Evolutionary conservation across 2,329 filamentous ascomycete species (phyloP), one percentile per base, ranked within the genome.

Genomic region (Aciculosporium take): DNA sequence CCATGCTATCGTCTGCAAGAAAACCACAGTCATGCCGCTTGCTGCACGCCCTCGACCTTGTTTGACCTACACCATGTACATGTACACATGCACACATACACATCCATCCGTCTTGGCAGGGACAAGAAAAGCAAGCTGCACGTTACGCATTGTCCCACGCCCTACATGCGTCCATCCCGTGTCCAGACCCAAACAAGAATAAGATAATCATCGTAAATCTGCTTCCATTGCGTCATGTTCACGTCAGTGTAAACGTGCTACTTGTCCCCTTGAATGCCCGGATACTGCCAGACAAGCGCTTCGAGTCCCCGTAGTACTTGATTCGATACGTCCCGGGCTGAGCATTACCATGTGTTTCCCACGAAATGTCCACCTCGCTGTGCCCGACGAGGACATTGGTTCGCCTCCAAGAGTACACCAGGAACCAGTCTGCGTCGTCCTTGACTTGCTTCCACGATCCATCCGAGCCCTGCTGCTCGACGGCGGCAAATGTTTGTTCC

Each of bases 271-370:
- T 42, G 35, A 54, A 54, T 5, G 48, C 27, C 31, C 27, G 33
- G 21, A 51, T 76, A 1, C 53, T 78, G 1, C 68, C 74, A 23
- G 49, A 37, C 23, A 51, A 18, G 13, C 43, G 42, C 71, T 88
- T 95, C 3, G 76, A 68, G 61, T 95, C 87, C 0, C 89, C 89
- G 60, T 79, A 89, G 56, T 95, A 96, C 62, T 69, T 75, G 35
- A 94, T 61, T 20, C 87, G 68, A 61, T 94, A 96, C 37, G 71
- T 75, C 0, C 88, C 88, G 1, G 59, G 61, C 45, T 68, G 65
- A 17, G 69, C 70, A 47, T 70, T 53, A 13, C 59, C 55, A 9
- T 48, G 51, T 28, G 59, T 61, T 61, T 89, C 82, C 89, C 89
- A 96, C 37, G 72, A 71, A 40, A 94, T 69, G 7, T 69, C 78